A percentile compares a stretch with the other conserved stretches of the same genome.
Evolutionary conservation across 768 basidiomycete genomes (phyloP).

Genomic region (Lentinula sp.): DNA sequence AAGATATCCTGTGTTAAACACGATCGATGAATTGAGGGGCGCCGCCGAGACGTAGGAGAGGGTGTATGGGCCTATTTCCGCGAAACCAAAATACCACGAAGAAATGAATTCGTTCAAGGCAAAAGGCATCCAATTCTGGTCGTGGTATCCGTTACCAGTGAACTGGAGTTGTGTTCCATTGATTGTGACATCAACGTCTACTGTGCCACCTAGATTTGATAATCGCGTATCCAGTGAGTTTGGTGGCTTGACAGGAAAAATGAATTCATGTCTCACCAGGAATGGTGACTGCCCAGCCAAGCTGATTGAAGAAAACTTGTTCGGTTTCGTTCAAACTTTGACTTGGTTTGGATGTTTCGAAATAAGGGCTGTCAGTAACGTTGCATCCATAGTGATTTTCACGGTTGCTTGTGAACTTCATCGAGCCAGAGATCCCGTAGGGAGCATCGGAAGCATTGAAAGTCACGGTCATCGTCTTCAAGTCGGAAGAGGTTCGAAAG

Average conservation of each 20-base stretch:
- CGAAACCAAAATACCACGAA: slow-evolving; percentile 17
- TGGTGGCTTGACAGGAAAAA: neutral
- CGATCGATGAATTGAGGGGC: slow-evolving; percentile 9
- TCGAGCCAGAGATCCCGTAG: slow-evolving; percentile 9
- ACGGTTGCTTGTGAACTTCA: slow-evolving; percentile 11
- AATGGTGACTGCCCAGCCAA: slow-evolving; percentile 16
- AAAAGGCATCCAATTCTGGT: slow-evolving; percentile 15
- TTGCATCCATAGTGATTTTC: slow-evolving; percentile 17
- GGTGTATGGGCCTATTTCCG: slow-evolving; percentile 15
- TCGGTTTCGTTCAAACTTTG: slow-evolving; percentile 11
- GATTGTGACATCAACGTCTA: slow-evolving; percentile 12
- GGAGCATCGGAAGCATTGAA: slow-evolving; percentile 12
- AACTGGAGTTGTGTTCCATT: slow-evolving; percentile 14
- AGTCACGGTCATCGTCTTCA: slow-evolving; percentile 11
- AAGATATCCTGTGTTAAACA: slow-evolving; percentile 18
- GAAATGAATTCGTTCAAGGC: slow-evolving; percentile 14
- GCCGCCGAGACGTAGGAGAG: slow-evolving; percentile 13
- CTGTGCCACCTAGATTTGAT: slow-evolving; percentile 8
- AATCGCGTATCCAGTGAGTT: neutral
- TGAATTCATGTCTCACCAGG: slow-evolving; percentile 10
- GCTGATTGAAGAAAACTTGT: slow-evolving; percentile 13
- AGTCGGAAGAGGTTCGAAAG: slow-evolving; percentile 13
- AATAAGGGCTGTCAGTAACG: slow-evolving; percentile 14
- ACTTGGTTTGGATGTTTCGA: slow-evolving; percentile 7
- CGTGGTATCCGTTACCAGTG: slow-evolving; percentile 18